Evolutionary conservation across 1,284 basidiomycete species (phyloP).

Genomic region (Trametes polyzona): DNA sequence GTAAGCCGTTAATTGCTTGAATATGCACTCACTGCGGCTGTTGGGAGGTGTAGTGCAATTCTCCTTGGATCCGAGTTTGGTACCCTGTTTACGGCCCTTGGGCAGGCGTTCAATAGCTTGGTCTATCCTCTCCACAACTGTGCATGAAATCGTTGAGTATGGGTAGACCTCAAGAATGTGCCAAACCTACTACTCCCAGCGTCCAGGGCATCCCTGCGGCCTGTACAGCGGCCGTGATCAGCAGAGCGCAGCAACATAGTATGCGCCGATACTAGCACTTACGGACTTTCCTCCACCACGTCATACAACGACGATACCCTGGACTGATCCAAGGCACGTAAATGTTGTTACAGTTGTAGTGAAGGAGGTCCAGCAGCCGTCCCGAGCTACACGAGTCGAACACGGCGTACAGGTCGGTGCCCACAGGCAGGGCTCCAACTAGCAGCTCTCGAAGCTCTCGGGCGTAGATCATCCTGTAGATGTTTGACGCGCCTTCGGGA

Average conservation of each 20-base stretch:
- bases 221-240: not conserved
- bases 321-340: conserved; percentile 51
- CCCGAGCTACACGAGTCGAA: conserved; percentile 54
- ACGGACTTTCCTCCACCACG: conserved; percentile 13
- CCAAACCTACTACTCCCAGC: no score
- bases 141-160: no score
- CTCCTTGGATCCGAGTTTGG: no score
- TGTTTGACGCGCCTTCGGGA: conserved; percentile 11
- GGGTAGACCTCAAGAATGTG: no score
- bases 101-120: no score
- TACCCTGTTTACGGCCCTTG: no score
- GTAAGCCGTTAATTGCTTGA: no score
- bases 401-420: conserved; percentile 47
- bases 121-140: not conserved
- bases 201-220: not conserved
- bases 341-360: conserved; percentile 49
- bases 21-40: not conserved
- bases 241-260: no score
- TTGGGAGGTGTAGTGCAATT: not conserved
- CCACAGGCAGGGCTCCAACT: conserved; percentile 43
- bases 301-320: conserved; percentile 35
- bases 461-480: conserved; percentile 32
- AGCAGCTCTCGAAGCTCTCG: conserved; percentile 45
- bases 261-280: not conserved
- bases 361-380: conserved; percentile 48